These are phyloP conservation scores for Lunasporangiospora selenospora DNA, from an alignment of 192 early-diverging fungal genomes.

Conservation along the genomic window DNA sequence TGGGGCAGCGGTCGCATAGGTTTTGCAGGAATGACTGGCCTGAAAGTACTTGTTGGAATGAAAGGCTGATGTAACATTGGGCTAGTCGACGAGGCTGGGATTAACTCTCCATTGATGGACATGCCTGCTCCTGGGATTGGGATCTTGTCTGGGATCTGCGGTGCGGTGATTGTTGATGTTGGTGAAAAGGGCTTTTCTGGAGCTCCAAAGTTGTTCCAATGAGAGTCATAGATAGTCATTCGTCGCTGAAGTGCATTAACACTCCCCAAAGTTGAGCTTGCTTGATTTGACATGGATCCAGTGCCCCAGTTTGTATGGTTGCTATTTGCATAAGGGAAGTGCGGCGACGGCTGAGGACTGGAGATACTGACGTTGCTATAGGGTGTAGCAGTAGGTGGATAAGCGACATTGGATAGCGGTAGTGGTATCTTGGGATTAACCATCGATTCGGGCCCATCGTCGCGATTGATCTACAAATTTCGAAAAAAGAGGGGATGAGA, in stretches of 20 bases:
- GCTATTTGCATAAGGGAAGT: too few species aligned
- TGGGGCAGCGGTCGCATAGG: conserved; percentile 51
- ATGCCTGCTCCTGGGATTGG: conserved; percentile 10
- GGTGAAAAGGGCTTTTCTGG: background rate
- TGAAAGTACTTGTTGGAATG: background rate
- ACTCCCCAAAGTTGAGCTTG: too few species aligned
- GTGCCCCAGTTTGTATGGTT: too few species aligned
- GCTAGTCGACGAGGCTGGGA: conserved; percentile 1
- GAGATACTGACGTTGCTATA: conserved; percentile 24
- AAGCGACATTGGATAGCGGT: conserved; percentile 13
- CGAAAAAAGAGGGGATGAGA: background rate
- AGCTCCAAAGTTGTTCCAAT: conserved; percentile 42
- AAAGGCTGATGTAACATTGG: background rate
- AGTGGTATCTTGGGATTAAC: conserved; percentile 14
- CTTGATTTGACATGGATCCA: too few species aligned
- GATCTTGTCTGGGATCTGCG: conserved; percentile 30
- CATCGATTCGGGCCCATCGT: conserved; percentile 42
- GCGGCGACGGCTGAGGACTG: too few species aligned
- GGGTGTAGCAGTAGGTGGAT: conserved; percentile 35
- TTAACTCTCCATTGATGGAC: conserved; percentile 12
- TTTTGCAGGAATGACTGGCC: conserved; percentile 39
- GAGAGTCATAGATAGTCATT: conserved; percentile 22
- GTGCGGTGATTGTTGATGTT: background rate
- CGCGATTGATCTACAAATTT: conserved; percentile 12
- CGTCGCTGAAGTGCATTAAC: conserved; percentile 27